A percentile compares a stretch with the other conserved stretches of the same genome.
phyloP scores from a whole-genome alignment of 2,329 filamentous ascomycete species.

The Escovopsis weberi region DNA sequence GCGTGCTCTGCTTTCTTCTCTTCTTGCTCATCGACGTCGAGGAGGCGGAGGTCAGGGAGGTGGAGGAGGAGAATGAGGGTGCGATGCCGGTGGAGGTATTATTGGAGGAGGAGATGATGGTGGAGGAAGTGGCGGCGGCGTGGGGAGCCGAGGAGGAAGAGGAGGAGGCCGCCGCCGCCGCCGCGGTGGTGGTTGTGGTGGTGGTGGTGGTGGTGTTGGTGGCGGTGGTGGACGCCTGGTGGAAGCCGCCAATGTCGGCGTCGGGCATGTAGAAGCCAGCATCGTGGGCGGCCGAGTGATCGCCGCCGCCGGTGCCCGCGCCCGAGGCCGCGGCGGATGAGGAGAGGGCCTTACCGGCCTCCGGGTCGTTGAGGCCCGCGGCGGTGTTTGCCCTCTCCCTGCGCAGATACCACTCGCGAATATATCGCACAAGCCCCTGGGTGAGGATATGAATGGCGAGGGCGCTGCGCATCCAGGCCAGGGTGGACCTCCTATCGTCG shows the following conservation, averaged over 20 bases:
- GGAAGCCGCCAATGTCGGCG: conserved; percentile 26
- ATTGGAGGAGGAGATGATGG: no score
- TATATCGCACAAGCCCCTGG: conserved; percentile 56
- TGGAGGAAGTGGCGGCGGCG: no score
- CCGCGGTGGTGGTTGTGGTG: no score
- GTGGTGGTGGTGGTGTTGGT: no score
- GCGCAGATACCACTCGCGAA: conserved; percentile 53
- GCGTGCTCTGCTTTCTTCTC: conserved; percentile 79
- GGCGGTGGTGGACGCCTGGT: not conserved
- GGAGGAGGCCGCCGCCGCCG: no score
- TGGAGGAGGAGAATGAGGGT: no score
- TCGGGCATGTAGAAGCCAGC: conserved; percentile 37
- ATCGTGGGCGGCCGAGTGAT: no score
- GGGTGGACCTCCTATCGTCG: conserved; percentile 44
- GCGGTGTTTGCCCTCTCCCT: conserved; percentile 41
- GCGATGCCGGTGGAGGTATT: conserved; percentile 17
- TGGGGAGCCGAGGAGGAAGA: no score
- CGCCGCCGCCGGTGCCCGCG: conserved; percentile 4
- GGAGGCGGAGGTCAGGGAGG: conserved; percentile 13
- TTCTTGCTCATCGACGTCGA: conserved; percentile 53
- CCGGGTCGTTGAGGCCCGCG: conserved; percentile 41
- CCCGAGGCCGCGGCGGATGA: conserved; percentile 16
- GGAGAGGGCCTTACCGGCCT: conserved; percentile 38
- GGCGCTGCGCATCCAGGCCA: conserved; percentile 53
- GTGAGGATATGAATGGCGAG: conserved; percentile 63